Base-by-base conservation (phyloP, 2,329 filamentous ascomycete species). In the Elsinoe necatrix region DNA sequence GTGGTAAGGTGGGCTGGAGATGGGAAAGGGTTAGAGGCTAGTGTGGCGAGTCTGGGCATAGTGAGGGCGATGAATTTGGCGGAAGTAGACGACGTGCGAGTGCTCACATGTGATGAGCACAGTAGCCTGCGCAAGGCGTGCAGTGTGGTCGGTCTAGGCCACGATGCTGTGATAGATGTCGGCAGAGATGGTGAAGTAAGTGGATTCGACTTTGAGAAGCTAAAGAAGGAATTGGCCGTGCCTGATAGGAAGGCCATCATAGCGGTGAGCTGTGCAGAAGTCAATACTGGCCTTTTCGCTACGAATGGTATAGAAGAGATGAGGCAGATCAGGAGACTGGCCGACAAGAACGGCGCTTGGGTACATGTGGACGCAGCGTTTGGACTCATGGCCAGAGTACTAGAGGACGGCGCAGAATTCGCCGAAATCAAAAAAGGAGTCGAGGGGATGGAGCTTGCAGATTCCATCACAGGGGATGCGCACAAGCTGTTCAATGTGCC, bases 401-500 rank as follows among this genome's bases (percentile, higher is more conserved):
- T 96, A 1, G 77, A 80, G 0, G 67, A 76, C 0, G 67, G 75
- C 0, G 47, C 62, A 3, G 79, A 85, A 57, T 90, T 87, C 66
- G 67, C 72, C 59, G 47, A 66, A 82, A 59, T 82, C 71, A 58
- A 71, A 67, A 34, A 77, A 71, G 58, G 77, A 72, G 72, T 72
- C 1, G 76, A 80, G 3, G 88, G 87, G 0, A 69, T 96, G 11
- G 85, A 95, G 60, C 75, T 95, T 1, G 89, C 87, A 2, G 89
- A 96, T 67, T 95, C 88, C 52, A 90, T 96, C 63, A 85, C 89
- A 0, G 84, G 87, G 1, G 91, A 96, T 65, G 87, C 81, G 0
- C 92, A 97, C 70, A 96, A 96, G 67, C 73, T 95, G n/a, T 79
- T 97, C 59, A 96, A 96, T 63, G 89, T 95, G 78, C 91, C 92